Conservation (phyloP, 2,329 filamentous ascomycete species). For the Colletotrichum incanum region DNA sequence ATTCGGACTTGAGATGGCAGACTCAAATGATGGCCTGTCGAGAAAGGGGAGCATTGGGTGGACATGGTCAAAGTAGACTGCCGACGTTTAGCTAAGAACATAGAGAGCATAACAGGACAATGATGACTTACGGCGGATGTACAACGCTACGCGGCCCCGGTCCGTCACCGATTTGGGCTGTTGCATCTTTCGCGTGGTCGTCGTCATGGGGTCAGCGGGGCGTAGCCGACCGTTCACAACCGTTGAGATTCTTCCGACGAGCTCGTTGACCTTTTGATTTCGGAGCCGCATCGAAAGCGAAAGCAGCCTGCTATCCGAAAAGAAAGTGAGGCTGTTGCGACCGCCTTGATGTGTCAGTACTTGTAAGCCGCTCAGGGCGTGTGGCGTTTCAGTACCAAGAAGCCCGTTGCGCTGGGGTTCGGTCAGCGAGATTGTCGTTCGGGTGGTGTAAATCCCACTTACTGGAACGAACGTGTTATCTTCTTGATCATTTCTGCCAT, state of each 20-base stretch:
- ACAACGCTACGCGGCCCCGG: conserved; percentile 23
- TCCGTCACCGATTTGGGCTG: conserved; percentile 21
- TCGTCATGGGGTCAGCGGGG: conserved; percentile 22
- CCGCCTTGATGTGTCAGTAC: conserved; percentile 43
- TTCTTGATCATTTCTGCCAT: conserved; percentile 31
- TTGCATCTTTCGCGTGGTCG: conserved; percentile 5
- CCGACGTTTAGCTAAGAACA: neutral
- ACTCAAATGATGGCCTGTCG: conserved; percentile 54
- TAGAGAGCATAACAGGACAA: neutral
- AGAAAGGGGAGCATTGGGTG: conserved; percentile 60
- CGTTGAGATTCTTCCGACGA: conserved; percentile 49
- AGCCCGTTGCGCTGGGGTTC: conserved; percentile 48
- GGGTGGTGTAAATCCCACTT: neutral
- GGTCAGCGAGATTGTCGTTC: neutral
- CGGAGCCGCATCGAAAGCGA: conserved; percentile 49
- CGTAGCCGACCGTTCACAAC: conserved; percentile 45
- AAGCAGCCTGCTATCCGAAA: conserved; percentile 50
- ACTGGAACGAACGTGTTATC: conserved; percentile 48
- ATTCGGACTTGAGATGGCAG: conserved; percentile 48
- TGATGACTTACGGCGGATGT: conserved; percentile 33
- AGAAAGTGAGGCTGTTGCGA: conserved; percentile 49
- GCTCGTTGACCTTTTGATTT: conserved; percentile 51
- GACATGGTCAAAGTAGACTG: conserved; percentile 57
- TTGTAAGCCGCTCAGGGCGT: conserved; percentile 8
- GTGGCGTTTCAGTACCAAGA: conserved; percentile 44